A percentile compares a stretch with the other conserved stretches of the same genome.
These are phyloP conservation scores for Annulohypoxylon moriforme DNA, from an alignment of 495 filamentous ascomycete genomes.

Conservation along the genomic window DNA sequence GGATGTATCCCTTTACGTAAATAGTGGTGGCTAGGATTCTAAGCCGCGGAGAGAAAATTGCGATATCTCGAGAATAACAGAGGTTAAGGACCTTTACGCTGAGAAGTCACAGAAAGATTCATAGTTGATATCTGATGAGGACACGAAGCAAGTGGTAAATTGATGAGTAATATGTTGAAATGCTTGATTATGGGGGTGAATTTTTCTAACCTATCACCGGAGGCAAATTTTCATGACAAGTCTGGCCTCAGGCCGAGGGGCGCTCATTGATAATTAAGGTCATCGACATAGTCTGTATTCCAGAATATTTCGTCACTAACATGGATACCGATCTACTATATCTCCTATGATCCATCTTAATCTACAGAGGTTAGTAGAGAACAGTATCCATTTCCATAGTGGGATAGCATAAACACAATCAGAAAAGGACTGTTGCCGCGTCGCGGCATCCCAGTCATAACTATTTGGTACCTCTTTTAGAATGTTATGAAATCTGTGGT, in stretches of 20 bases:
- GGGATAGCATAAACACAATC: background rate
- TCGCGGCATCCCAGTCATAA: background rate
- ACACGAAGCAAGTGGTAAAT: background rate
- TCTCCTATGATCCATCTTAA: background rate
- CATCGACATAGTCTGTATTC: background rate
- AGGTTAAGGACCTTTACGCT: background rate
- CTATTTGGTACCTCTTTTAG: background rate
- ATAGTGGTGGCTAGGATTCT: background rate
- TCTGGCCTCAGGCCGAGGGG: background rate
- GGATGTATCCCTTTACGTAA: background rate
- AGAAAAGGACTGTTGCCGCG: background rate
- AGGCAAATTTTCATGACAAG: background rate
- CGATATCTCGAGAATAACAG: background rate
- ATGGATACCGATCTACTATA: background rate
- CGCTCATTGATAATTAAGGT: background rate
- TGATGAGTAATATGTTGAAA: background rate
- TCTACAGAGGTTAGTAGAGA: background rate
- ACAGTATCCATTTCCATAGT: background rate
- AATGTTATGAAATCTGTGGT: background rate
- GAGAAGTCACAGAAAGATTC: background rate
- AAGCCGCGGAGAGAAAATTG: background rate
- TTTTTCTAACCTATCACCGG: background rate
- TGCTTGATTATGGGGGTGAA: background rate
- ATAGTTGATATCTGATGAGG: background rate
- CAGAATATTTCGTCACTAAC: background rate